Base-by-base conservation (phyloP, 2,329 filamentous ascomycete genomes). In the Septoria linicola region DNA sequence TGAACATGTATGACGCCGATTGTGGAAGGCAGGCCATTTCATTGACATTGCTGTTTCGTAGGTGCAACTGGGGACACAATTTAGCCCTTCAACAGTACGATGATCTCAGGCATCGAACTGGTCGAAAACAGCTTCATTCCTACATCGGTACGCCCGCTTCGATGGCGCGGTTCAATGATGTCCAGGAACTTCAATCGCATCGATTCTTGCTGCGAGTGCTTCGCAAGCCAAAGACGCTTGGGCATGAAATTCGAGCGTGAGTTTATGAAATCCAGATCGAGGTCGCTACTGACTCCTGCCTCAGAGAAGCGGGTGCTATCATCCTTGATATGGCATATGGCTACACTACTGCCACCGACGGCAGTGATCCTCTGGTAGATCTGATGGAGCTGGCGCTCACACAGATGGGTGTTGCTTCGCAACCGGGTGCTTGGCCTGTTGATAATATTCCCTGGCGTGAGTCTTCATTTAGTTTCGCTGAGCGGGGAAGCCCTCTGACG, bases 311-410 rank as follows among this genome's bases (percentile, higher is more conserved):
- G 0, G 73, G 70, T 0, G 67, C 67, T 0, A 57, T 74, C 10
- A 73, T 76, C 20, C 54, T 76, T n/a, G 72, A 73, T 34, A 68
- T 73, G n/a, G 61, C 66, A 3, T 76, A 76, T 57, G 75, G 75
- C 4, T 79, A 79, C 53, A 75, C 65, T 0, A 64, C 70, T 17
- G 71, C 73, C 27, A 58, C 68, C 1, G 64, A 71, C 8, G 59
- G 59, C 1, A 44, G 50, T 10, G 77, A 80, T 49, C 72, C 72
- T 3, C 62, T 79, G 1, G 68, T 79, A 3, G 65, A 73, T 20
- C 51, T 77, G 8, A 69, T 70, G 0, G 68, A 69, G 2, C 54
- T 67, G 19, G 68, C 70, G 1, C 67, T 79, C 59, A 63, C 63
- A 0, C 51, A 73, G 4, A 75, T 79, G 44, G 62, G 68, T 1